These are phyloP conservation scores for Durio zibethinus DNA, from an alignment of 345 rosid genomes.

Conservation along the genomic window DNA sequence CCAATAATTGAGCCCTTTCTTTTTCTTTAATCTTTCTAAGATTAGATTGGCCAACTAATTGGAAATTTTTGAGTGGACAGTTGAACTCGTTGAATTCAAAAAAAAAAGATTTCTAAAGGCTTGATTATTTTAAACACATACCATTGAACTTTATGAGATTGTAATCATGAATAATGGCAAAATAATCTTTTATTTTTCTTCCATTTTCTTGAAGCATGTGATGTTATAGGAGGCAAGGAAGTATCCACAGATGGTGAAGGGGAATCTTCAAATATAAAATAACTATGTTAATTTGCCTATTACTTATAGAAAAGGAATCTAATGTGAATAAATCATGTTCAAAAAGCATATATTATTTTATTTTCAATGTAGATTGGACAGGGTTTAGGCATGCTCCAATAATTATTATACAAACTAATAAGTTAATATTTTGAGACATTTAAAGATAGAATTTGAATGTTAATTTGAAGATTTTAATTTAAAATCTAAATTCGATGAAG, in stretches of 20 bases:
- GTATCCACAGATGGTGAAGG: neutral
- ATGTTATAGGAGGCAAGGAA: neutral
- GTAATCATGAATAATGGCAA: neutral
- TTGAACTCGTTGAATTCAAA: neutral
- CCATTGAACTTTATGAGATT: neutral
- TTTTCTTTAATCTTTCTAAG: neutral
- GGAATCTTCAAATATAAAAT: neutral
- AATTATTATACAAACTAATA: neutral
- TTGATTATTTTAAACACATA: neutral
- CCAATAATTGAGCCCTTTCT: neutral
- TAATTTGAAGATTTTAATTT: no score
- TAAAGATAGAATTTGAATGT: neutral
- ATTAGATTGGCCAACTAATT: neutral
- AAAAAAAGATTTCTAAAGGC: neutral
- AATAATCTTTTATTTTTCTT: neutral
- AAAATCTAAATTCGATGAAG: no score
- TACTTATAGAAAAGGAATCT: neutral
- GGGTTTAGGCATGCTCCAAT: neutral
- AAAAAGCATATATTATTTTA: neutral
- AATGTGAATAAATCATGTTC: neutral
- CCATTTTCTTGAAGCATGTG: neutral
- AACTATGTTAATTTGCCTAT: neutral
- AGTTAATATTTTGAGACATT: neutral
- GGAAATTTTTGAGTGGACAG: neutral
- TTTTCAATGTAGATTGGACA: neutral